Conservation (phyloP, 2,329 filamentous ascomycete genomes). For the Acephala macrosclerotiorum region DNA sequence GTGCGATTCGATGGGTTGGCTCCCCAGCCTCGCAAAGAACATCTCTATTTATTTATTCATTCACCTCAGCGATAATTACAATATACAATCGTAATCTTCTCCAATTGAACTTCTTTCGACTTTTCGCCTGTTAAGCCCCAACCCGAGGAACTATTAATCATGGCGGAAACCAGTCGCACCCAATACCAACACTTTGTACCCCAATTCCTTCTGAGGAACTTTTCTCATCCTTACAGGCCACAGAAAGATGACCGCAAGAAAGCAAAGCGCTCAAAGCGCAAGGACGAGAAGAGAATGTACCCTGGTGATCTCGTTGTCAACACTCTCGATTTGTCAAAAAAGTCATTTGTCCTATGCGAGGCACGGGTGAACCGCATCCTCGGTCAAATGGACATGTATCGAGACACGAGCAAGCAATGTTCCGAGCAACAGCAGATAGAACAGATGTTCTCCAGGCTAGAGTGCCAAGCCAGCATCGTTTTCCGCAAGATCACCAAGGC, state of each 20-base stretch:
- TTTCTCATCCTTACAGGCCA: slow-evolving; percentile 35
- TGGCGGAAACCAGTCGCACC: slow-evolving; percentile 10
- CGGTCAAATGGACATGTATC: slow-evolving; percentile 45
- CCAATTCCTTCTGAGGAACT: slow-evolving; percentile 46
- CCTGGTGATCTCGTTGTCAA: slow-evolving; percentile 34
- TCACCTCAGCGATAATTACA: background rate
- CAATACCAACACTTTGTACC: slow-evolving; percentile 48
- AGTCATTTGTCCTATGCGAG: slow-evolving; percentile 25
- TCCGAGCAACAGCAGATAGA: slow-evolving; percentile 39
- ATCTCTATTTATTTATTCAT: background rate
- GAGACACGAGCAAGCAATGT: slow-evolving; percentile 33
- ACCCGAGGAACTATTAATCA: slow-evolving; percentile 13
- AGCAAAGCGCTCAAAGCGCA: slow-evolving; percentile 14
- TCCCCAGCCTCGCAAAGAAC: slow-evolving; percentile 10
- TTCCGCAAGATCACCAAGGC: slow-evolving; percentile 35
- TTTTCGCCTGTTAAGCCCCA: slow-evolving; percentile 3
- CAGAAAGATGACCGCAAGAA: slow-evolving; percentile 4
- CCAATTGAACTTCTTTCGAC: background rate
- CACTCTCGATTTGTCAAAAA: slow-evolving; percentile 33
- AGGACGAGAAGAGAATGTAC: slow-evolving; percentile 16
- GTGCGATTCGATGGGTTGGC: background rate
- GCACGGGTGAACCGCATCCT: slow-evolving; percentile 37
- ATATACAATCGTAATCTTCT: slow-evolving; percentile 8
- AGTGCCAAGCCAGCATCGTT: slow-evolving; percentile 35
- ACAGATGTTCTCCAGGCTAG: slow-evolving; percentile 39